Evolutionary conservation across 148 eudicot species (phyloP).

Genomic region (Nepenthes mirabilis): DNA sequence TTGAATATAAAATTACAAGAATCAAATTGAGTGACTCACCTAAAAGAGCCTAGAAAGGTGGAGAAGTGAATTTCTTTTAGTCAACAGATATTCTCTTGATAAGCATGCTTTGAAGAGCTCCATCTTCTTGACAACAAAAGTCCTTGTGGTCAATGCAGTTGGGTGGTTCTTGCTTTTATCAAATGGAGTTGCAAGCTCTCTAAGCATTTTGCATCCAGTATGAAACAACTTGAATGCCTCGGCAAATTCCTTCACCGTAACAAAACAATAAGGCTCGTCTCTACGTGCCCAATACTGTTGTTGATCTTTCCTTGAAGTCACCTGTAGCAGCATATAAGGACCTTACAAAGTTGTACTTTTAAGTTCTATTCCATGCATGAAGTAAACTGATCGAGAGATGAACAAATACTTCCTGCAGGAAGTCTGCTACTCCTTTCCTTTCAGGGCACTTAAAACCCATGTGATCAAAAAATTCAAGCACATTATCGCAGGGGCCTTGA

Average conservation of each 20-base stretch:
- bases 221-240: conserved; percentile 12
- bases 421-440: neutral
- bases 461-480: neutral
- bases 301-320: conserved; percentile 39
- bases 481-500: neutral
- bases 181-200: conserved; percentile 27
- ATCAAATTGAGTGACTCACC: conserved; percentile 1
- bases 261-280: conserved; percentile 6
- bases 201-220: conserved; percentile 11
- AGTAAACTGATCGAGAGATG: too few species aligned
- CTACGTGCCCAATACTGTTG: conserved; percentile 24
- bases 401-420: neutral
- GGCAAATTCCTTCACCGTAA: conserved; percentile 8
- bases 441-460: neutral
- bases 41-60: conserved; percentile 20
- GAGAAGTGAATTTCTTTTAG: conserved; percentile 31
- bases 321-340: conserved; percentile 8
- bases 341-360: too few species aligned
- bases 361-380: too few species aligned
- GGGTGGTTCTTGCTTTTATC: conserved; percentile 34
- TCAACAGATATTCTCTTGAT: conserved; percentile 23
- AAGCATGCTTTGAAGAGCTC: conserved; percentile 27
- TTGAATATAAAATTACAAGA: too few species aligned
- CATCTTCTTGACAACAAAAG: conserved; percentile 18
- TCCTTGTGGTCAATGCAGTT: conserved; percentile 25